Evolutionary conservation across 768 basidiomycete species (phyloP).

Genomic region (Antrodiella citrinella): DNA sequence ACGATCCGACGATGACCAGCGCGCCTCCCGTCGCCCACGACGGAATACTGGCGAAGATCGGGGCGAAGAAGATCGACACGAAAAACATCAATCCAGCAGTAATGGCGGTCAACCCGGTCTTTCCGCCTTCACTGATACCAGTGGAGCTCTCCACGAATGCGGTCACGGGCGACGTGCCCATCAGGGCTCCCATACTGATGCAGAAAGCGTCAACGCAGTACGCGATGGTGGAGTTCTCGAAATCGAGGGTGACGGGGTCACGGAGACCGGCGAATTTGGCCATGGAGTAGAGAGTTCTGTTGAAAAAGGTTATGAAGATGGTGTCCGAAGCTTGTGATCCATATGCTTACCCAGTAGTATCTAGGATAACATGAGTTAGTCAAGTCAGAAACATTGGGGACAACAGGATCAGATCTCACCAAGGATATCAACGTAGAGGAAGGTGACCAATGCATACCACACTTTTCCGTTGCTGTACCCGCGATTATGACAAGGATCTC

Average conservation of each 20-base stretch:
- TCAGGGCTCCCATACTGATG: slow-evolving; percentile 72
- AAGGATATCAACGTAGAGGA: slow-evolving; percentile 85
- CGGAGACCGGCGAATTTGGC: slow-evolving; percentile 86
- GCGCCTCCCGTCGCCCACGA: slow-evolving; percentile 85
- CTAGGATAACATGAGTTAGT: slow-evolving; percentile 9
- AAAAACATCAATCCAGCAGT: slow-evolving; percentile 70
- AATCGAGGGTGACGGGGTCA: slow-evolving; percentile 77
- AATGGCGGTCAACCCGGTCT: slow-evolving; percentile 78
- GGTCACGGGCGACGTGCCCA: slow-evolving; percentile 77
- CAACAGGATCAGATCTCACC: slow-evolving; percentile 42
- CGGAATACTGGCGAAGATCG: slow-evolving; percentile 83
- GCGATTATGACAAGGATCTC: slow-evolving; percentile 1
- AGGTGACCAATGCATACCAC: slow-evolving; percentile 84
- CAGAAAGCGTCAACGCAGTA: slow-evolving; percentile 80
- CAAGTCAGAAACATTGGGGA: background rate
- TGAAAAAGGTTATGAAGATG: slow-evolving; percentile 17
- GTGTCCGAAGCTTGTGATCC: background rate
- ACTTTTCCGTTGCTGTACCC: slow-evolving; percentile 66
- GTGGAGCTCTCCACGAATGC: slow-evolving; percentile 80
- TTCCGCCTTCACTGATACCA: slow-evolving; percentile 80
- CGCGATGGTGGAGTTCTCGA: slow-evolving; percentile 75
- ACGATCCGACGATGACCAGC: slow-evolving; percentile 75
- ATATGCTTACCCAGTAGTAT: slow-evolving; percentile 38
- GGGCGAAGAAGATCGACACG: slow-evolving; percentile 79
- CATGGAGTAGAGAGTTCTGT: slow-evolving; percentile 88